Evolutionary conservation across 2,329 filamentous ascomycete species (phyloP), one percentile per base, ranked within the genome.

Genomic region (Aspergillus sp.): DNA sequence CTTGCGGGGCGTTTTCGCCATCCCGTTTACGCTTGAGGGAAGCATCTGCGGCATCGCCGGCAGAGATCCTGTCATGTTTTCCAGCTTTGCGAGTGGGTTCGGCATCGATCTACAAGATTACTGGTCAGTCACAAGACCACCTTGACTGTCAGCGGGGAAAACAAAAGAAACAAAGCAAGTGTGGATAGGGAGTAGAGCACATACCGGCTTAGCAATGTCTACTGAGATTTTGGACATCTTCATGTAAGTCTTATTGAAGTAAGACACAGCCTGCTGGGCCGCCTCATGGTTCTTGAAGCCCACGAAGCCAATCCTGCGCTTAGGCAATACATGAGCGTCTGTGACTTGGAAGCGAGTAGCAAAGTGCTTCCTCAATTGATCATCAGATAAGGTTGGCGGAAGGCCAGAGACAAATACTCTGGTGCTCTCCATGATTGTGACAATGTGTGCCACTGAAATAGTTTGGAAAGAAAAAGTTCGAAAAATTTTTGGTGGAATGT

Each of bases 161-260:
- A 54, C 48, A 39, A 60, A 48, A 60, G 51, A 60, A 64, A 64
- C 30, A 58, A 52, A 47, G n/a, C 48, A 51, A 50, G 41, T 53
- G 49, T 32, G 19, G 4, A 15, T n/a, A 42, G 32, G 32, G 32
- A 36, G 32, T 30, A 25, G 30, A 53, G 36, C 56, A 78, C 85
- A 73, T 81, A 96, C 90, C 62, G 95, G 89, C 75, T 86, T 88
- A 59, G 95, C 95, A 71, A 95, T 81, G 80, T 97, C 93, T 63
- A 97, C 95, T 30, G 84, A 85, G 70, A 99, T 92, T 81, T 89
- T 96, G 60, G 93, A 96, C 90, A 97, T 95, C 69, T 92, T 91
- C 70, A 99, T 92, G 78, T 92, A 99, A 64, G 93, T 89, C 75
- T 87, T 91, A 82, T 99, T 93, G 83, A 97, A 97, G 81, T 96